Conservation (phyloP, 257 asterid genomes). For the Cynanchum wilfordii region DNA sequence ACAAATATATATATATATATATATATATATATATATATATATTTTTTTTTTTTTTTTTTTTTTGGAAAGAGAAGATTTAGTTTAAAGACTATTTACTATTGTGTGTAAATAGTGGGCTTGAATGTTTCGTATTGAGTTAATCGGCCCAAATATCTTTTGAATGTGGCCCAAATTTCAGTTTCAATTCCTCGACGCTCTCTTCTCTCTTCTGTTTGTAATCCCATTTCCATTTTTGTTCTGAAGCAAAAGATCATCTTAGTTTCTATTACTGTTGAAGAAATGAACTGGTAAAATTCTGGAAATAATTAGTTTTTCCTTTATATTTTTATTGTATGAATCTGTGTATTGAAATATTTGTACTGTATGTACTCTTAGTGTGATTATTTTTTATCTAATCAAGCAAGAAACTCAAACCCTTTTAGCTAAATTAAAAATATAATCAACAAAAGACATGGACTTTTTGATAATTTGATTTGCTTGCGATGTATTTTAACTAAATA, state of each 20-base stretch:
- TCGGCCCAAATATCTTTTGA: neutral
- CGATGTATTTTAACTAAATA: neutral
- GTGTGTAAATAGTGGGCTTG: neutral
- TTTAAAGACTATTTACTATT: too few species aligned
- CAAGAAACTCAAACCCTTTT: neutral
- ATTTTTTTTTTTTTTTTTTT: too few species aligned
- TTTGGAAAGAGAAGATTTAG: too few species aligned
- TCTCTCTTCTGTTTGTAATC: neutral
- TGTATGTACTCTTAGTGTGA: neutral
- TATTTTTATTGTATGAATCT: neutral
- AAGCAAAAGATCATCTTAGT: neutral
- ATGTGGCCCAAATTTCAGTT: neutral
- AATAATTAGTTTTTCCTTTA: neutral
- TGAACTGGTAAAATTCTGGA: conserved; percentile 6
- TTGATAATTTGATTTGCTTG: neutral
- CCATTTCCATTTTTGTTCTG: neutral
- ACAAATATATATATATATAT: too few species aligned
- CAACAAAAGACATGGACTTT: neutral
- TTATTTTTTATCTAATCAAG: neutral
- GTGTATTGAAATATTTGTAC: neutral
- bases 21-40: too few species aligned
- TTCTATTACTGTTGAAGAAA: neutral
- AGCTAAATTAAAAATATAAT: neutral
- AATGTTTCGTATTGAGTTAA: neutral
- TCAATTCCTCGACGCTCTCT: neutral